Evolutionary conservation across 2,329 filamentous ascomycete genomes (phyloP), one percentile per base, ranked within the genome.

Genomic region (Clonostachys solani): DNA sequence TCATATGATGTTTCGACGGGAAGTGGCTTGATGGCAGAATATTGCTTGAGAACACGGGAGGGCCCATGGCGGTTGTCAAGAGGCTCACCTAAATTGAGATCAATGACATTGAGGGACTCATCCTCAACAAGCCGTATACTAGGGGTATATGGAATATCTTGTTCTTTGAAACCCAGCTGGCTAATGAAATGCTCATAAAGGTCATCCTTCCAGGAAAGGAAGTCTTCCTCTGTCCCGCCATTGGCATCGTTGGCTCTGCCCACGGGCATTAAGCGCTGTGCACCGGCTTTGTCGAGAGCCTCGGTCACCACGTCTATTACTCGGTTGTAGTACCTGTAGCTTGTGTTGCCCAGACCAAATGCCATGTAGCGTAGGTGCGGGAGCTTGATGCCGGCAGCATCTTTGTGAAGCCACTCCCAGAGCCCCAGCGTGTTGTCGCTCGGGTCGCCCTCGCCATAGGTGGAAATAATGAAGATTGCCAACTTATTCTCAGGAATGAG

Each of bases 1-100:
- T 60, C 54, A 6, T 29, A 34, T 6, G 50, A 95, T 63, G 91
- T 86, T 58, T 75, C 77, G 57, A 48, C 16, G 37, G 29, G 33
- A 12, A 29, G 6, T 8, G 34, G 12, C 15, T 29, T 13, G 12
- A 15, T 40, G 42, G 18, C 36, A 5, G 37, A 10, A n/a, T 23
- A n/a, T n/a, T 34, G 18, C 6, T n/a, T 44, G 42, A 38, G 7
- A 3, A 45, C 13, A 38, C 17, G 36, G 7, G 33, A 23, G 7
- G 38, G n/a, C 29, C 40, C 42, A 35, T 17, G 19, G 8, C 40
- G n/a, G 35, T 16, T 37, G 19, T 16, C 16, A 15, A 44, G 15
- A 33, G 42, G 42, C 19, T 44, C 42, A 13, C 33, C 42, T 15
- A 17, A 15, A 13, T 45, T 15, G 15, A 45, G 33, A 23, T 45